A percentile compares a stretch with the other conserved stretches of the same genome.
Conservation (phyloP, 257 asterid species). For the Nicotiana tabacum region DNA sequence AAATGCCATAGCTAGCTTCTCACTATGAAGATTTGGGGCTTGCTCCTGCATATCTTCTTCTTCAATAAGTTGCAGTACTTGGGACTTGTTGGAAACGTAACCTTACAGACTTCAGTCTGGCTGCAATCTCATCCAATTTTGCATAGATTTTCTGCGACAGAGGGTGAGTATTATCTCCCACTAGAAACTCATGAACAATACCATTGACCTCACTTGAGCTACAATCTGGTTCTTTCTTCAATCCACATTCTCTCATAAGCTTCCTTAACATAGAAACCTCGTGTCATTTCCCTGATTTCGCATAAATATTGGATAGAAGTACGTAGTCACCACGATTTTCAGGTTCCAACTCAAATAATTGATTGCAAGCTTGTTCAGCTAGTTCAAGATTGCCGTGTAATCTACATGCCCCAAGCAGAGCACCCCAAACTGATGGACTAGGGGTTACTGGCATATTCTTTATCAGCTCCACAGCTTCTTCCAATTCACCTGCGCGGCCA, state of each 20-base stretch:
- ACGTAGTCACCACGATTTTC: conserved; percentile 61
- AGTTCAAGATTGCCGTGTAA: conserved; percentile 48
- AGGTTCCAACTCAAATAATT: conserved; percentile 62
- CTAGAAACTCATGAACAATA: conserved; percentile 55
- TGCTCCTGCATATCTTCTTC: conserved; percentile 69
- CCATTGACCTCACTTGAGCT: conserved; percentile 69
- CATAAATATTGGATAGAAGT: conserved; percentile 56
- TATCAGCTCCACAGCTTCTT: conserved; percentile 48
- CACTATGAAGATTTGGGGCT: conserved; percentile 58
- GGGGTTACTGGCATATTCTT: conserved; percentile 52
- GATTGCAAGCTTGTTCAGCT: conserved; percentile 48
- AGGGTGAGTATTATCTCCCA: conserved; percentile 53
- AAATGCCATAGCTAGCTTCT: conserved; percentile 66
- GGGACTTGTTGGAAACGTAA: conserved; percentile 43
- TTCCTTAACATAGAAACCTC: conserved; percentile 55
- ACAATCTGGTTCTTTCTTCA: conserved; percentile 82
- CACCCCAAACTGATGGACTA: conserved; percentile 62
- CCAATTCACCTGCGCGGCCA: conserved; percentile 69
- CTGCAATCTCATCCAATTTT: conserved; percentile 57
- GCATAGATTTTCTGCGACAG: conserved; percentile 41
- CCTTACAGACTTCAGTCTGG: conserved; percentile 34
- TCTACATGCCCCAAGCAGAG: conserved; percentile 71
- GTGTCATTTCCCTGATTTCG: conserved; percentile 56
- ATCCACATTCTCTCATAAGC: conserved; percentile 51
- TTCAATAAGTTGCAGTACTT: conserved; percentile 57